Evolutionary conservation across 257 asterid genomes (phyloP).

Genomic region (Jacaranda copaia): DNA sequence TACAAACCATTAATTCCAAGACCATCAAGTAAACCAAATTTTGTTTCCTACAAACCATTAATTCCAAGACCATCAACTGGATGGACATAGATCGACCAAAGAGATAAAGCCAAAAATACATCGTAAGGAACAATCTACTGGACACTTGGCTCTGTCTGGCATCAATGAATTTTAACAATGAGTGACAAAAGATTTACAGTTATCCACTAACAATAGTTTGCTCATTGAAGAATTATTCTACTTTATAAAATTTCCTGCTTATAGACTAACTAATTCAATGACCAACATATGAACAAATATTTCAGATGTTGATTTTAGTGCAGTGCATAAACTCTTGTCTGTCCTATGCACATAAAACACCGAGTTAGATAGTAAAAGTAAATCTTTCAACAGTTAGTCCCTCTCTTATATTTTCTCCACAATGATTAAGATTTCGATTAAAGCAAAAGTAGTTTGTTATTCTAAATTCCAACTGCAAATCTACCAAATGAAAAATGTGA

Average conservation of each 20-base stretch:
- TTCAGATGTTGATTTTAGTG: background rate
- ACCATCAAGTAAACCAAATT: background rate
- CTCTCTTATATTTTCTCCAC: background rate
- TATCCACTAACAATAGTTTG: conserved; percentile 13
- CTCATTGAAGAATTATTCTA: background rate
- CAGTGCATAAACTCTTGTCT: background rate
- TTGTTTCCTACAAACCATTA: background rate
- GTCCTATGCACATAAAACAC: background rate
- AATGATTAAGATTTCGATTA: background rate
- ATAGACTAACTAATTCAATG: conserved; percentile 14
- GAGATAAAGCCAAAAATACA: background rate
- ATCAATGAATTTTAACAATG: background rate
- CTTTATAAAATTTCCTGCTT: background rate
- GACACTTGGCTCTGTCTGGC: background rate
- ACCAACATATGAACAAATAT: background rate
- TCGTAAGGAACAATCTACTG: background rate
- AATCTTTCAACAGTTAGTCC: background rate
- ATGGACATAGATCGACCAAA: background rate
- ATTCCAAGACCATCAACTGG: conserved; percentile 21
- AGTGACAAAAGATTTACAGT: background rate
- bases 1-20: conserved; percentile 11
- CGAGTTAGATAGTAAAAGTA: background rate
- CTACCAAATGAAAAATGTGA: background rate
- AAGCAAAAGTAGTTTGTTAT: background rate
- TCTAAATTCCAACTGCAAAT: background rate